phyloP scores from a whole-genome alignment of 371 early-diverging fungal genomes.

The Actinomortierella wolfii region DNA sequence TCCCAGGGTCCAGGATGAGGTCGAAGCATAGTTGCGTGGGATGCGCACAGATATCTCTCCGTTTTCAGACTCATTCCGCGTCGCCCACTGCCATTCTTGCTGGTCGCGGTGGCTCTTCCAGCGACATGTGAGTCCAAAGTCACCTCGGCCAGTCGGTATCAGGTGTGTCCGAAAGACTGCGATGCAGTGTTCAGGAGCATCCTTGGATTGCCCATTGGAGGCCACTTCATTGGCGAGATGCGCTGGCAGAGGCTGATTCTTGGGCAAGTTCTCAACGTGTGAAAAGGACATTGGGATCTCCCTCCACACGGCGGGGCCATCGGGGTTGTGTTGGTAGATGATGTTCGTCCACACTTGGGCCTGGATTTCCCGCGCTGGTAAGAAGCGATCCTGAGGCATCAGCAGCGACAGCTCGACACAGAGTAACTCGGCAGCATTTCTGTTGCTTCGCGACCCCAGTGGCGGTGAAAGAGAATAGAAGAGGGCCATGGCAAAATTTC shows the following conservation, averaged over 20 bases:
- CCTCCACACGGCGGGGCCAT: constrained; percentile 36
- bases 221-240: no score
- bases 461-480: constrained; percentile 31
- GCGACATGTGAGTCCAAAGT: constrained; percentile 39
- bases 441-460: constrained; percentile 25
- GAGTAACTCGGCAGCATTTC: constrained; percentile 27
- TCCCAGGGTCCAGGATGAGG: constrained; percentile 37
- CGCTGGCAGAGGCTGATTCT: no score
- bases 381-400: constrained; percentile 33
- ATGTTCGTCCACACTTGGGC: constrained; percentile 45
- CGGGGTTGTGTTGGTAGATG: constrained; percentile 29
- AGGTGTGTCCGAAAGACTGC: constrained; percentile 33
- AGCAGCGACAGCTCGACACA: constrained; percentile 25
- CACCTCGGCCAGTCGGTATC: constrained; percentile 40
- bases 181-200: constrained; percentile 16
- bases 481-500: constrained; percentile 34
- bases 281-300: constrained; percentile 31
- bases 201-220: no score
- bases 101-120: constrained; percentile 33
- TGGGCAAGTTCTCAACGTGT: constrained; percentile 9
- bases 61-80: not conserved
- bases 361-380: constrained; percentile 28
- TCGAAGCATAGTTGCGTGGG: constrained; percentile 19
- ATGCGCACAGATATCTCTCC: constrained; percentile 14
- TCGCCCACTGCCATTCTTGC: constrained; percentile 36